Evolutionary conservation across 495 filamentous ascomycete genomes (phyloP).

Genomic region (Aspergillus ellipticus): DNA sequence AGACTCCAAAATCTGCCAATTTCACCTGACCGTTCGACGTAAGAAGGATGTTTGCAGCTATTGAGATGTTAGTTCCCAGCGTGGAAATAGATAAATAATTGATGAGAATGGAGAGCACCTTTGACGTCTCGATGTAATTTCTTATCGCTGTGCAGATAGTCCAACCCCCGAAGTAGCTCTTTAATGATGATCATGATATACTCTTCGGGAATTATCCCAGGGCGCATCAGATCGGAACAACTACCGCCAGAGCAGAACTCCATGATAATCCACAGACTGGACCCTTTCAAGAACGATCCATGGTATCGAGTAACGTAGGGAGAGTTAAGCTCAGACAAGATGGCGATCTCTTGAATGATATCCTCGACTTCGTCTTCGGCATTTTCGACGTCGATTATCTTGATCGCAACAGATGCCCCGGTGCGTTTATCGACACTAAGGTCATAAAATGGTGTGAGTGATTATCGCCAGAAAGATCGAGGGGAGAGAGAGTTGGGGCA

Average conservation of each 20-base stretch:
- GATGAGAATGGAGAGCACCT: constrained; percentile 49
- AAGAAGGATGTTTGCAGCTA: constrained; percentile 87
- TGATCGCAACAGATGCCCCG: constrained; percentile 86
- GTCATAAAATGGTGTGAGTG: not conserved
- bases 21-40: constrained; percentile 91
- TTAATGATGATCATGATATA: constrained; percentile 93
- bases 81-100: not conserved
- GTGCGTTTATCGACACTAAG: constrained; percentile 76
- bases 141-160: constrained; percentile 90
- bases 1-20: constrained; percentile 95
- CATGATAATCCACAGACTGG: constrained; percentile 97
- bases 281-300: constrained; percentile 91
- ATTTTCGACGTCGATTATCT: constrained; percentile 96
- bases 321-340: constrained; percentile 89
- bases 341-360: constrained; percentile 97
- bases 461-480: not conserved
- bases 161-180: constrained; percentile 83
- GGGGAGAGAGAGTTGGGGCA: constrained; percentile 27
- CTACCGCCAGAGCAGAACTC: constrained; percentile 92
- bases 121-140: constrained; percentile 98
- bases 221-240: constrained; percentile 87
- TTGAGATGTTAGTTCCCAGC: constrained; percentile 15
- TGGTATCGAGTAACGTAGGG: constrained; percentile 96
- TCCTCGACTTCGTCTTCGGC: constrained; percentile 98
- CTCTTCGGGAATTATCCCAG: constrained; percentile 84